Percentiles rank a stretch among this genome's conserved stretches.
phyloP scores from a whole-genome alignment of 2,329 filamentous ascomycete genomes.

The Zymoseptoria crescenta region DNA sequence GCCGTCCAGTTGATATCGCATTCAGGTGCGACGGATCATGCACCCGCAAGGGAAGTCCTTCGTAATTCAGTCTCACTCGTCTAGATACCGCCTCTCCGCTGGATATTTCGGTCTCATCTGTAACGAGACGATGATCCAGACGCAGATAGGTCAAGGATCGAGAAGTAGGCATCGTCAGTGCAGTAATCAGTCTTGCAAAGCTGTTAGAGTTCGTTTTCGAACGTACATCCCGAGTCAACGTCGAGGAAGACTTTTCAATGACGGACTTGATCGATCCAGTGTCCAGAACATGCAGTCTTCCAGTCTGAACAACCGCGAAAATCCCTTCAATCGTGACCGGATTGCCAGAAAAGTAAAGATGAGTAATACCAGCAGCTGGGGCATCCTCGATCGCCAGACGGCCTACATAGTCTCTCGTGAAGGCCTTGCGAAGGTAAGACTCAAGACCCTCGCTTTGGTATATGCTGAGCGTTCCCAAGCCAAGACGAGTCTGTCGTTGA shows the following conservation, averaged over 20 bases:
- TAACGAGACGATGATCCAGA: conserved; percentile 49
- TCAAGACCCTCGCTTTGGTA: conserved; percentile 45
- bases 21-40: neutral
- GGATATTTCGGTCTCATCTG: conserved; percentile 31
- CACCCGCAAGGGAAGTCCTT: neutral
- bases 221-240: conserved; percentile 4
- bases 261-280: conserved; percentile 39
- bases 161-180: conserved; percentile 41
- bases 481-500: conserved; percentile 23
- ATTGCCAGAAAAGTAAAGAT: conserved; percentile 53
- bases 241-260: conserved; percentile 3
- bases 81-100: too few species aligned
- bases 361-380: conserved; percentile 49
- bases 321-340: conserved; percentile 49
- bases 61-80: too few species aligned
- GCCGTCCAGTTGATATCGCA: neutral
- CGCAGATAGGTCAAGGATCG: conserved; percentile 47
- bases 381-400: conserved; percentile 50
- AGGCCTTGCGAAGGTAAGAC: conserved; percentile 41
- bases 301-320: conserved; percentile 45
- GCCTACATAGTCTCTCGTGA: conserved; percentile 44
- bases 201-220: conserved; percentile 14
- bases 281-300: conserved; percentile 49
- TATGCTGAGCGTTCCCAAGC: conserved; percentile 32
- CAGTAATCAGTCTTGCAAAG: conserved; percentile 47